Percentiles rank a stretch among this genome's conserved stretches.
phyloP scores from a whole-genome alignment of 129 eudicot species.

The Sambucus nigra region DNA sequence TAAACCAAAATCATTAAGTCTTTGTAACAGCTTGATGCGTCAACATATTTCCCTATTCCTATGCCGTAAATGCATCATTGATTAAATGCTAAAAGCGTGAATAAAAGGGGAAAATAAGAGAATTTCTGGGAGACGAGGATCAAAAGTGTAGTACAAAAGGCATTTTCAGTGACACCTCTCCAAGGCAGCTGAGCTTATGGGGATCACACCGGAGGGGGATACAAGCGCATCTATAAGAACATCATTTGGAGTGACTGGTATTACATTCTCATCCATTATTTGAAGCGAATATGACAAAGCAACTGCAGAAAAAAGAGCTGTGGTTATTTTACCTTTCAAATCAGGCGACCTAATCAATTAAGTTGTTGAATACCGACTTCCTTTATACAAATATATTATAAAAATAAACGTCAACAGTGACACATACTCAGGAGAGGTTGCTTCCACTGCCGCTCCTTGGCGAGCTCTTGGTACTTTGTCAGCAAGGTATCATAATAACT shows the following conservation, averaged over 20 bases:
- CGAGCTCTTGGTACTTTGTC: constrained; percentile 70
- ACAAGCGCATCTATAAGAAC: constrained; percentile 65
- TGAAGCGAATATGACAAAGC: constrained; percentile 90
- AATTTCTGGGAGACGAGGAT: no score
- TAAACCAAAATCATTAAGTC: no score
- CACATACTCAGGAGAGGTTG: constrained; percentile 66
- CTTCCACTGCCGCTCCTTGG: constrained; percentile 61
- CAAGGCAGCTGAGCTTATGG: constrained; percentile 47
- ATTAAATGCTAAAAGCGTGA: no score
- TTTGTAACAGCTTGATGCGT: no score
- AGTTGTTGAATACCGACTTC: background rate
- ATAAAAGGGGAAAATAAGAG: no score
- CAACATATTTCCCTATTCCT: no score
- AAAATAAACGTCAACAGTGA: background rate
- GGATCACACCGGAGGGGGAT: constrained; percentile 77
- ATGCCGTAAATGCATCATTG: no score
- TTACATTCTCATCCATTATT: constrained; percentile 70
- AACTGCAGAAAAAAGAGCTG: constrained; percentile 35
- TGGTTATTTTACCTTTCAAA: background rate
- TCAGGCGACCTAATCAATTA: background rate
- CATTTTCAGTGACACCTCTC: constrained; percentile 17
- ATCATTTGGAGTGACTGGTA: constrained; percentile 78
- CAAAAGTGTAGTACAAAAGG: background rate
- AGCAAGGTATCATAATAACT: constrained; percentile 92
- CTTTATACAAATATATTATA: no score